Percentiles rank a stretch among this genome's conserved stretches.
These are phyloP conservation scores for Pulveroboletus sp. DNA, from an alignment of 768 basidiomycete genomes.

Conservation along the genomic window DNA sequence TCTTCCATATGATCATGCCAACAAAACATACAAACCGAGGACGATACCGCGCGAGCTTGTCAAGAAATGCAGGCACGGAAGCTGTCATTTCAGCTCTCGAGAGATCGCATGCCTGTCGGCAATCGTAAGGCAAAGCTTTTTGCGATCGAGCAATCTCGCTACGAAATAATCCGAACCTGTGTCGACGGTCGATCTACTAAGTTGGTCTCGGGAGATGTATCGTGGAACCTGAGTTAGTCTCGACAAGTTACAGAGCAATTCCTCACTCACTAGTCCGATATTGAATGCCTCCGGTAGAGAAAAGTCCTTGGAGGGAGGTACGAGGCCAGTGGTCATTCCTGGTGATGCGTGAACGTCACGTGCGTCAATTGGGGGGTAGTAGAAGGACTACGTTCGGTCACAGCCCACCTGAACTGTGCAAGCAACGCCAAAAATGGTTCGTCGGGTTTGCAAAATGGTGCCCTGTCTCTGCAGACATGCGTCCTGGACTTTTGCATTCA, in stretches of 20 bases:
- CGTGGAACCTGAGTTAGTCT: background rate
- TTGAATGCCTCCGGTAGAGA: constrained; percentile 54
- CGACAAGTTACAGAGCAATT: background rate
- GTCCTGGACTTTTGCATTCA: constrained; percentile 49
- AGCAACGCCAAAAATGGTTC: constrained; percentile 79
- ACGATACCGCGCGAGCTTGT: constrained; percentile 50
- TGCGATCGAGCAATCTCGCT: background rate
- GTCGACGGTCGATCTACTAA: constrained; percentile 65
- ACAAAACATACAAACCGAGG: constrained; percentile 76
- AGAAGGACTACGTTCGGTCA: no score
- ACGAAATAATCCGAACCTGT: constrained; percentile 38
- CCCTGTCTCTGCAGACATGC: constrained; percentile 60
- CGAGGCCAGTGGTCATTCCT: constrained; percentile 55
- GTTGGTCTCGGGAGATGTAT: constrained; percentile 51
- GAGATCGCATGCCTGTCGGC: constrained; percentile 49
- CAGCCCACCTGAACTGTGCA: constrained; percentile 56
- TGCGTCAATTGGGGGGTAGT: background rate
- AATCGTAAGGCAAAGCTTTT: background rate
- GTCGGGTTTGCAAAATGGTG: constrained; percentile 78
- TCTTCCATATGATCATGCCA: constrained; percentile 62
- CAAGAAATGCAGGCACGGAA: constrained; percentile 53
- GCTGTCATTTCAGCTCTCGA: constrained; percentile 45
- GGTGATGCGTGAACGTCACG: background rate
- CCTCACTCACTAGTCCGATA: constrained; percentile 57
- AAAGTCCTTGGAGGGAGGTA: constrained; percentile 56